These are phyloP conservation scores for Botryobasidium botryosum DNA, from an alignment of 768 basidiomycete genomes.

Conservation along the genomic window DNA sequence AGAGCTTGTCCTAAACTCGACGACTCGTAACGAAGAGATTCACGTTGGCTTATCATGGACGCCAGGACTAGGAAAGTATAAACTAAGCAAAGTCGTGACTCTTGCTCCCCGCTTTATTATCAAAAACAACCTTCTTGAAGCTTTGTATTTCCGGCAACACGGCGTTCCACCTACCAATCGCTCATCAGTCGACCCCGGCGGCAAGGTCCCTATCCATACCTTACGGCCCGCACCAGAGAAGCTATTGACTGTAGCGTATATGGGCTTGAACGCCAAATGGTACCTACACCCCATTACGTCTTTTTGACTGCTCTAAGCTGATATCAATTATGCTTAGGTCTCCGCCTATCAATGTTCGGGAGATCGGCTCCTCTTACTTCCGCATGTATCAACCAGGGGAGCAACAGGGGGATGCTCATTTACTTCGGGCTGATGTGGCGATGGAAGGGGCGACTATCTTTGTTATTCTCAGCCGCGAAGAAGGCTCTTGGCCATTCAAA, in stretches of 20 bases:
- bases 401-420: constrained; percentile 25
- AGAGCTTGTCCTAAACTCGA: constrained; percentile 52
- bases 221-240: constrained; percentile 51
- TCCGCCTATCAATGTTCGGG: constrained; percentile 76
- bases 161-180: constrained; percentile 48
- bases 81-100: constrained; percentile 85
- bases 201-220: constrained; percentile 48
- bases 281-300: constrained; percentile 22
- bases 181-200: constrained; percentile 44
- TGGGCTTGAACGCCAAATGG: constrained; percentile 78
- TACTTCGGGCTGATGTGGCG: constrained; percentile 62
- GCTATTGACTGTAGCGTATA: constrained; percentile 67
- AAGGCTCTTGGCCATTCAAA: constrained; percentile 71
- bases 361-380: constrained; percentile 72
- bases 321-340: constrained; percentile 43
- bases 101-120: constrained; percentile 81
- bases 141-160: constrained; percentile 74
- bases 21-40: constrained; percentile 42
- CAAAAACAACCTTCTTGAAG: constrained; percentile 54
- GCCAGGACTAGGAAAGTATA: constrained; percentile 94
- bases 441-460: constrained; percentile 83
- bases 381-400: constrained; percentile 35
- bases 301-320: neutral
- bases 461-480: constrained; percentile 48
- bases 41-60: constrained; percentile 83